Percentiles rank a stretch among this genome's conserved stretches.
Evolutionary conservation across 176 grass and related monocot genomes (phyloP).

Genomic region (Carex cristatella): DNA sequence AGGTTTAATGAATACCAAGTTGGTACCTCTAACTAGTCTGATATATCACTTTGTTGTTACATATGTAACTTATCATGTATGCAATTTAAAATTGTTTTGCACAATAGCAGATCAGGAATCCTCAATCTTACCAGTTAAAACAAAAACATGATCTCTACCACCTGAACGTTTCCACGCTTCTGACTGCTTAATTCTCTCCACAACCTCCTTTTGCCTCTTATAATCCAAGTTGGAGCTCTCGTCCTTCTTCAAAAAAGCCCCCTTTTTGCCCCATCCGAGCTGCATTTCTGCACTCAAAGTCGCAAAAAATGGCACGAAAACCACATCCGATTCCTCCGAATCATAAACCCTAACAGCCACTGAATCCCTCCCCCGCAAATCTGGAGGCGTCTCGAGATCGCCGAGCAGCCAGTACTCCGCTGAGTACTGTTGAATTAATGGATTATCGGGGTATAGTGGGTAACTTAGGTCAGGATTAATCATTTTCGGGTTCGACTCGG

Average conservation of each 20-base stretch:
- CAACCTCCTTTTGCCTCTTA: constrained; percentile 58
- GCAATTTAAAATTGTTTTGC: background rate
- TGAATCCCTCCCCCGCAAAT: constrained; percentile 3
- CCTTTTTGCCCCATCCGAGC: constrained; percentile 85
- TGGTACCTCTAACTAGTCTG: background rate
- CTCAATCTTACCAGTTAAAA: constrained; percentile 54
- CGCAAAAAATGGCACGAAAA: constrained; percentile 92
- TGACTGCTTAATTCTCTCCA: constrained; percentile 52
- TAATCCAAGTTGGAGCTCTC: constrained; percentile 53
- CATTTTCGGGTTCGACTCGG: constrained; percentile 21
- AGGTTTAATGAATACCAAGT: background rate
- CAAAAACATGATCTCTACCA: constrained; percentile 76
- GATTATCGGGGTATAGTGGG: constrained; percentile 54
- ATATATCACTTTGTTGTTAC: background rate
- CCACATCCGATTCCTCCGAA: constrained; percentile 55
- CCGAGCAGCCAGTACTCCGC: constrained; percentile 89
- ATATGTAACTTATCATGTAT: background rate
- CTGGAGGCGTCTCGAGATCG: constrained; percentile 37
- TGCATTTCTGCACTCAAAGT: constrained; percentile 86
- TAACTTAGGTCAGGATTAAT: background rate
- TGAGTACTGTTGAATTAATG: constrained; percentile 80
- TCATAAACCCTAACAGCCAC: constrained; percentile 43
- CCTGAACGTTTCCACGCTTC: constrained; percentile 66
- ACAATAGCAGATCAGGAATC: background rate
- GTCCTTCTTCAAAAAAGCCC: constrained; percentile 54